Percentiles rank a stretch among this genome's conserved stretches.
These are phyloP conservation scores for Cucurbita ficifolia DNA, from an alignment of 306 rosid genomes.

Conservation along the genomic window DNA sequence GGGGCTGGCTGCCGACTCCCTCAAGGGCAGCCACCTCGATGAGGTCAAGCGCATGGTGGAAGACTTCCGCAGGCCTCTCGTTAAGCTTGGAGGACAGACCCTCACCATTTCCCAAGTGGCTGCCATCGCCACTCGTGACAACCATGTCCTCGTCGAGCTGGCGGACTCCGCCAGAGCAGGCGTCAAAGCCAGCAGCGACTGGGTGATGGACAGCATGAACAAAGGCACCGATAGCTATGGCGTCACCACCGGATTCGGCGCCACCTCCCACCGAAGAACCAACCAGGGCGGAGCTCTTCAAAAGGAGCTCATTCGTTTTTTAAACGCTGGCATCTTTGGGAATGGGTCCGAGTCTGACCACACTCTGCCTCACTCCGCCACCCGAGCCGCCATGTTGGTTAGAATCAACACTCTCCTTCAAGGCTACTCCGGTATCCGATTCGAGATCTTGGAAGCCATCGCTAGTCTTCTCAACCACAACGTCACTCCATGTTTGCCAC, in stretches of 20 bases:
- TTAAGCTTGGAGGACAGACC: slow-evolving; percentile 46
- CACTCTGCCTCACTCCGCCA: not conserved
- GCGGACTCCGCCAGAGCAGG: slow-evolving; percentile 18
- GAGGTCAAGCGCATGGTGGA: slow-evolving; percentile 56
- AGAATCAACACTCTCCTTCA: not conserved
- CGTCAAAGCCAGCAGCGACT: not conserved
- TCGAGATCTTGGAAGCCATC: slow-evolving; percentile 43
- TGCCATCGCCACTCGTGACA: slow-evolving; percentile 33
- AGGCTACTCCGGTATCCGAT: slow-evolving; percentile 79
- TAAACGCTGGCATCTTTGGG: slow-evolving; percentile 83
- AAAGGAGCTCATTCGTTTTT: slow-evolving; percentile 33
- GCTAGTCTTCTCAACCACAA: not conserved
- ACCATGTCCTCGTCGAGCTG: slow-evolving; percentile 39
- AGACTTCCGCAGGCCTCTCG: slow-evolving; percentile 21
- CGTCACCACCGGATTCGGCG: slow-evolving; percentile 40
- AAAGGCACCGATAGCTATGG: not conserved
- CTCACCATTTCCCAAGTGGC: slow-evolving; percentile 18
- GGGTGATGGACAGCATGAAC: not conserved
- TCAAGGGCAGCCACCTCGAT: slow-evolving; percentile 55
- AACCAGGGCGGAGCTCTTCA: slow-evolving; percentile 48
- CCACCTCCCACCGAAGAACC: slow-evolving; percentile 35
- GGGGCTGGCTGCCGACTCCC: slow-evolving; percentile 41
- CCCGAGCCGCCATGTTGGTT: not conserved
- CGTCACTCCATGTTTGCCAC: slow-evolving; percentile 50
- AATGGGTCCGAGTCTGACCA: slow-evolving; percentile 45